These are phyloP conservation scores for Fabrea salina DNA, from an alignment of 169 alveolate genomes.

Conservation along the genomic window DNA sequence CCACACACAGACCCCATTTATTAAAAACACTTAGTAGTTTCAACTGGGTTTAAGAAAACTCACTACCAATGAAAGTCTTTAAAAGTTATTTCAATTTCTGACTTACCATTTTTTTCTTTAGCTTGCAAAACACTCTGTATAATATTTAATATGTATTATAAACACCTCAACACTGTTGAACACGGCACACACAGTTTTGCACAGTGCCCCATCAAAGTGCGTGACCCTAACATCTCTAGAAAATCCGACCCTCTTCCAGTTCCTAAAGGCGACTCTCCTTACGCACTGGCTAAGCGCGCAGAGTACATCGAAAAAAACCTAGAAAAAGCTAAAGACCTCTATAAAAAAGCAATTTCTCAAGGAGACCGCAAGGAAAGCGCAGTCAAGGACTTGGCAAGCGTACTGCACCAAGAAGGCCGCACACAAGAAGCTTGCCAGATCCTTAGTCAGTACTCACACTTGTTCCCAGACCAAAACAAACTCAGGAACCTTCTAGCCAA, in stretches of 20 bases:
- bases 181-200: too few relatives aligned
- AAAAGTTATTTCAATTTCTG: too few relatives aligned
- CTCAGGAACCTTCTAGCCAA: neutral
- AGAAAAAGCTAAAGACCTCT: conserved; percentile 22
- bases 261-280: conserved; percentile 27
- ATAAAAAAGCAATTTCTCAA: conserved; percentile 4
- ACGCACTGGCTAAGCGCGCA: conserved; percentile 20
- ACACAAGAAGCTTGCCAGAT: conserved; percentile 17
- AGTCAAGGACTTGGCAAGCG: conserved; percentile 31
- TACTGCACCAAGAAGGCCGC: conserved; percentile 31
- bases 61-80: too few relatives aligned
- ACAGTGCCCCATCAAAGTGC: too few relatives aligned
- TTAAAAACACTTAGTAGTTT: too few relatives aligned
- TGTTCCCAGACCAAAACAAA: neutral
- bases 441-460: neutral
- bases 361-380: conserved; percentile 33
- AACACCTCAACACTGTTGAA: too few relatives aligned
- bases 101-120: too few relatives aligned
- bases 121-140: too few relatives aligned
- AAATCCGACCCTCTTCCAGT: neutral
- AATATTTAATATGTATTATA: too few relatives aligned
- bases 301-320: conserved; percentile 33
- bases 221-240: neutral
- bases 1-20: too few relatives aligned
- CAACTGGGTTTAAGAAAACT: too few relatives aligned